Base-by-base conservation (phyloP, 2,329 filamentous ascomycete species). In the Trichocomaceae sp. region DNA sequence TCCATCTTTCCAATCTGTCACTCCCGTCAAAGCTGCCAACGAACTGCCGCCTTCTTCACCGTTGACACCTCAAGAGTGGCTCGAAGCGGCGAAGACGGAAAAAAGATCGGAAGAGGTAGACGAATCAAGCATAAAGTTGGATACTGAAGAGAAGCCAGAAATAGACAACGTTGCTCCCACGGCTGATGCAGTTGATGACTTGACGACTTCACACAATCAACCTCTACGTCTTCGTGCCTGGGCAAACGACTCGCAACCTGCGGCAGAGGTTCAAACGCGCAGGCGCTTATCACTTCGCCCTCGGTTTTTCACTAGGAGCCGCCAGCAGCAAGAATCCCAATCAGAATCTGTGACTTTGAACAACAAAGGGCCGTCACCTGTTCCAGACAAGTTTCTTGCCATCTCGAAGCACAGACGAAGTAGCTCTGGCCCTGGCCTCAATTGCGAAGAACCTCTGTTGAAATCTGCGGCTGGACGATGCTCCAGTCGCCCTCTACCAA, bases 61-160 rank as follows among this genome's bases (percentile, higher is more conserved):
- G 3, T 58, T 74, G n/a, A 71, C 70, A 2, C 69, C 72, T 5
- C 65, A 72, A 49, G 72, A 74, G 49, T 74, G 72, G 72, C 54
- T 74, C 35, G 72, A 72, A 35, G 72, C 72, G 20, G 71, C 70
- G 20, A 66, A 66, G 31, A 9, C 54, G 8, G 54, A 52, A 46
- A 39, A 49, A 41, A 44, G 15, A 35, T 15, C 31, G 17, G 20
- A 33, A 23, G 29, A 33, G 47, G 12, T 31, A 23, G 33, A 54
- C 20, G 19, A 19, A 33, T 33, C 49, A 29, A 51, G 23, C 8
- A 17, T 31, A 44, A 19, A 51, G 39, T 29, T 26, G 13, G 49
- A 44, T 13, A 31, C 17, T 8, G 49, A 51, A n/a, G 49, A 51
- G 13, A 7, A 35, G 20, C 31, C 20, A 50, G 23, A 49, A 45